Evolutionary conservation across 257 asterid species (phyloP).

Genomic region (Solanum lycopersicoides): DNA sequence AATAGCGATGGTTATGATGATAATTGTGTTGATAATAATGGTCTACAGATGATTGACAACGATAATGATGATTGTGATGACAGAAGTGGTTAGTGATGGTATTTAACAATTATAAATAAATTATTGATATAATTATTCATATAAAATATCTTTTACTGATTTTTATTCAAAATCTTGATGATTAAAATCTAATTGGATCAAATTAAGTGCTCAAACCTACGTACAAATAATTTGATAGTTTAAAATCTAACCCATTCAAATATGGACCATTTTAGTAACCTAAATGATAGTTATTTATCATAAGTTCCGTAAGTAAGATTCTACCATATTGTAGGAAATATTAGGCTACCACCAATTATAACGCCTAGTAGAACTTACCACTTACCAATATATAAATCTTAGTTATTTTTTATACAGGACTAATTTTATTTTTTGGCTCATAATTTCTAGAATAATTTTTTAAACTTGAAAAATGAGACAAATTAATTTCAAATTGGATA

Average conservation of each 20-base stretch:
- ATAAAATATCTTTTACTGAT: too few species aligned
- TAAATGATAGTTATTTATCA: background rate
- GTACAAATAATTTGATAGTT: background rate
- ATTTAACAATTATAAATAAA: background rate
- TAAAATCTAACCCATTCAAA: background rate
- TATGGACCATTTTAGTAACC: too few species aligned
- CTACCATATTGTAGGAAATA: background rate
- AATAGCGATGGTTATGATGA: too few species aligned
- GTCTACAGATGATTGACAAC: fast-evolving
- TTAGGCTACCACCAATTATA: background rate
- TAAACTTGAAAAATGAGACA: background rate
- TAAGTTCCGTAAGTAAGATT: background rate
- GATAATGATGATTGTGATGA: background rate
- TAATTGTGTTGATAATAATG: background rate
- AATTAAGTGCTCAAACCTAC: background rate
- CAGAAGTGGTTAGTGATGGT: fast-evolving
- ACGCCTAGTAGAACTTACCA: background rate
- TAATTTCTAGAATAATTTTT: too few species aligned
- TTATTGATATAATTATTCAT: background rate
- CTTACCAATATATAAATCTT: background rate
- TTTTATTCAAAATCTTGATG: background rate
- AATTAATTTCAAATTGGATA: background rate
- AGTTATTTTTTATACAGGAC: background rate
- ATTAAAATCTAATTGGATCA: background rate
- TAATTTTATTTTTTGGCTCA: background rate